Percentiles rank a stretch among this genome's conserved stretches.
phyloP scores from a whole-genome alignment of 75 land plant species.

The Azolla pinnata region DNA sequence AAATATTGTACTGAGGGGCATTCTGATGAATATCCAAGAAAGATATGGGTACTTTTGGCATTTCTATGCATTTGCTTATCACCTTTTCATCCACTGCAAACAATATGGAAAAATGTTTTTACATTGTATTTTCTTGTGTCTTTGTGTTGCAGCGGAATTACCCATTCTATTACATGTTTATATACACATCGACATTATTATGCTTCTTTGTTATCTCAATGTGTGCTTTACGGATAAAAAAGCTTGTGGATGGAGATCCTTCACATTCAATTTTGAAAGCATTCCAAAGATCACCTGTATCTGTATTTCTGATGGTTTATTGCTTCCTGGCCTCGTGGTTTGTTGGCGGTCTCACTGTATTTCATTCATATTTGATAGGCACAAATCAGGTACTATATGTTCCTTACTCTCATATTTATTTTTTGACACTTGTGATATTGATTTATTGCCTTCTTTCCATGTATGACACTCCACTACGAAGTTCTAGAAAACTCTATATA shows the following conservation, averaged over 20 bases:
- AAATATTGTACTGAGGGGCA: no score
- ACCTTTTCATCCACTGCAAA: not conserved
- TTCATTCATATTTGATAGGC: conserved; percentile 59
- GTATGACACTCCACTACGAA: no score
- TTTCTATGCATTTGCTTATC: not conserved
- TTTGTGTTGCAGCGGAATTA: conserved; percentile 61
- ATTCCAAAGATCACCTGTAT: conserved; percentile 28
- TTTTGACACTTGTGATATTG: no score
- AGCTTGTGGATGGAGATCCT: conserved; percentile 14
- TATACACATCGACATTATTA: conserved; percentile 46
- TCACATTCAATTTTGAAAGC: conserved; percentile 17
- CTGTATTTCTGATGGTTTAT: conserved; percentile 46
- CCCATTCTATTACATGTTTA: conserved; percentile 50
- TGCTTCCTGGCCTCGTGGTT: conserved; percentile 65
- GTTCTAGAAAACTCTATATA: no score
- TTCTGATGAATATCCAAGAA: no score
- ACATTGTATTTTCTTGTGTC: not conserved
- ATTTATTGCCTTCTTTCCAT: no score
- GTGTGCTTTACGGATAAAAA: conserved; percentile 29
- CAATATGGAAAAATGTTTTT: not conserved
- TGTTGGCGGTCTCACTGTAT: conserved; percentile 65
- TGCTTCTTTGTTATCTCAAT: conserved; percentile 56
- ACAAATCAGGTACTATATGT: conserved; percentile 52
- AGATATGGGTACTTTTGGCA: not conserved
- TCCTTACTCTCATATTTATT: not conserved